Percentiles rank a stretch among this genome's conserved stretches.
These are phyloP conservation scores for Nicotiana benthamiana DNA, from an alignment of 257 asterid species.

Conservation along the genomic window DNA sequence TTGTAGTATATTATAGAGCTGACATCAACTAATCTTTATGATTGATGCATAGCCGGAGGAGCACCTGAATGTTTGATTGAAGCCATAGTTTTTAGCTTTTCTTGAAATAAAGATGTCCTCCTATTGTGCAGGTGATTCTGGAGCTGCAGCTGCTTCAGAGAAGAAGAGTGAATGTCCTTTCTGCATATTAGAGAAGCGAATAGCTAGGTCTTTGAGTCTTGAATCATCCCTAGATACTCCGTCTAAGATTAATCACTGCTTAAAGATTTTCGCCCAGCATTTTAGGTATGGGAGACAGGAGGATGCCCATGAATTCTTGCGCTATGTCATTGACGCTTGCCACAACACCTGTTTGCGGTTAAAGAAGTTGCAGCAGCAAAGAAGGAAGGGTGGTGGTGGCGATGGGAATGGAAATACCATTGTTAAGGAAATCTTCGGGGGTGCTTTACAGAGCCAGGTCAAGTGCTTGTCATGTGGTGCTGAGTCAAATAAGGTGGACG, in stretches of 20 bases:
- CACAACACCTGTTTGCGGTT: slow-evolving; percentile 87
- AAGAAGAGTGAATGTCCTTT: slow-evolving; percentile 93
- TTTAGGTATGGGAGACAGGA: slow-evolving; percentile 86
- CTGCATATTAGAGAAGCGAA: slow-evolving; percentile 83
- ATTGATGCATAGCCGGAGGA: not conserved
- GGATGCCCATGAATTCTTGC: slow-evolving; percentile 97
- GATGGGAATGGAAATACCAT: slow-evolving; percentile 55
- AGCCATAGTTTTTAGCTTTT: not conserved
- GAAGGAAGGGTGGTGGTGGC: slow-evolving; percentile 42
- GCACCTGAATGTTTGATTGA: not conserved
- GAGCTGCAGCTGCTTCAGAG: slow-evolving; percentile 48
- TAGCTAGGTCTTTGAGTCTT: slow-evolving; percentile 60
- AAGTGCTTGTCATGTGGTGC: slow-evolving; percentile 94
- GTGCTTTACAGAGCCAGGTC: slow-evolving; percentile 88
- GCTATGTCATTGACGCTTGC: slow-evolving; percentile 95
- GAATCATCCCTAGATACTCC: slow-evolving; percentile 71
- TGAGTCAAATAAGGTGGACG: slow-evolving; percentile 95
- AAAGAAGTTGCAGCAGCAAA: slow-evolving; percentile 69
- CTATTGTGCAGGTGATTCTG: slow-evolving; percentile 54
- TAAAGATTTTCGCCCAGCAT: slow-evolving; percentile 77
- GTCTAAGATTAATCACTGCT: slow-evolving; percentile 52
- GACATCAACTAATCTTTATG: not conserved
- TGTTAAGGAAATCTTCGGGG: slow-evolving; percentile 92
- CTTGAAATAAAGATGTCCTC: not conserved
- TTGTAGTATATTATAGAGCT: not conserved